A percentile compares a stretch with the other conserved stretches of the same genome.
phyloP scores from a whole-genome alignment of 495 filamentous ascomycete genomes.

The Xeromyces bisporus region DNA sequence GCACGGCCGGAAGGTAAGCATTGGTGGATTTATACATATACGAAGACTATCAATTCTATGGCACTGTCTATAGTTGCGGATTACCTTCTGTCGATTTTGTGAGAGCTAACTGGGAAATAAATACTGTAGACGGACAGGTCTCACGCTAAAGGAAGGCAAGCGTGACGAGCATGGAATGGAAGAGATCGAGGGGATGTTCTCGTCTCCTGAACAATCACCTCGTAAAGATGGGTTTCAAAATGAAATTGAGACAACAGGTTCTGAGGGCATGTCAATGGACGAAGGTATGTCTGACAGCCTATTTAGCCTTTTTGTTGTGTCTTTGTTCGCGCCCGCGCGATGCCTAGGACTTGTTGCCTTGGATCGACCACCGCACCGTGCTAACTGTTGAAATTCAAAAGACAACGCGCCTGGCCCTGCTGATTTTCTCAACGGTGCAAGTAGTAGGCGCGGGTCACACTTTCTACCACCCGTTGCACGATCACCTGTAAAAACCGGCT shows the following conservation, averaged over 20 bases:
- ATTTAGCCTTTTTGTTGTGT: too few species aligned
- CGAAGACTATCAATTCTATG: too few species aligned
- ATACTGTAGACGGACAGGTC: conserved; percentile 61
- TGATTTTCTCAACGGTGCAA: conserved; percentile 22
- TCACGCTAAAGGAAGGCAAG: conserved; percentile 62
- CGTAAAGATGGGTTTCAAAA: conserved; percentile 20
- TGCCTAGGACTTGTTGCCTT: too few species aligned
- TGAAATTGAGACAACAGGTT: conserved; percentile 17
- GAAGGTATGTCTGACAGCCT: conserved; percentile 18
- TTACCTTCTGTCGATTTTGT: background rate
- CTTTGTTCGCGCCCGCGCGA: too few species aligned
- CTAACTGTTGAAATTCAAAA: conserved; percentile 6
- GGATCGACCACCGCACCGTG: background rate
- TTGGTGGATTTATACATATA: too few species aligned
- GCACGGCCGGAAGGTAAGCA: conserved; percentile 44
- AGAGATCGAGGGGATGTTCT: conserved; percentile 69
- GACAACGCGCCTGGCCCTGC: conserved; percentile 26
- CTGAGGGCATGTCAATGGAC: conserved; percentile 33
- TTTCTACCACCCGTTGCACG: conserved; percentile 21
- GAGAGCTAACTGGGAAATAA: conserved; percentile 4
- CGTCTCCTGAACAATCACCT: conserved; percentile 57
- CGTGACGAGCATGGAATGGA: conserved; percentile 90
- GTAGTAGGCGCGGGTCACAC: conserved; percentile 14
- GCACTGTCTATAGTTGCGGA: too few species aligned
- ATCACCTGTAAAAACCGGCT: conserved; percentile 28